Conservation (phyloP, 2,329 filamentous ascomycete genomes). For the Aspergillus uvarum region DNA sequence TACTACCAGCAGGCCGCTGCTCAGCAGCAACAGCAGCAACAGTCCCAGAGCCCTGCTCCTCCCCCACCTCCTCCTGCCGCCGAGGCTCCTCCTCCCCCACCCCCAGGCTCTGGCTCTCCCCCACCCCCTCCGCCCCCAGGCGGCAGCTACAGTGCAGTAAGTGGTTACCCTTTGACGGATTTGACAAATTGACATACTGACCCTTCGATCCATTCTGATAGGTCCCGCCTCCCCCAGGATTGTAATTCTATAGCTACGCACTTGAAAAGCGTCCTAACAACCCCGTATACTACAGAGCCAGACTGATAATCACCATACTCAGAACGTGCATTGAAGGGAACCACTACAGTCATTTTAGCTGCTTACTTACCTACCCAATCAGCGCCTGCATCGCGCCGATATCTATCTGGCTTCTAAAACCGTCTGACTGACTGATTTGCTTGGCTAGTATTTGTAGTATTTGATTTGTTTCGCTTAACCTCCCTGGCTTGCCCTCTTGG, state of each 20-base stretch:
- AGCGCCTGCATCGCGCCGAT: not conserved
- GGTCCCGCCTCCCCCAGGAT: constrained; percentile 23
- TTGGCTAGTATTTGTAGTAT: not conserved
- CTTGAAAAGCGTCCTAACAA: not conserved
- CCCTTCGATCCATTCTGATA: not conserved
- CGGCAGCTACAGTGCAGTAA: constrained; percentile 63
- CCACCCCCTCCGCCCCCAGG: constrained; percentile 58
- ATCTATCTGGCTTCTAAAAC: not conserved
- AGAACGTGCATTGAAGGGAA: not conserved
- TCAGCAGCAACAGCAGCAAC: constrained; percentile 49
- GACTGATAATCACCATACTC: not conserved
- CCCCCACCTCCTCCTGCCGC: constrained; percentile 58
- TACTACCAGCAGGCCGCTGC: constrained; percentile 69
- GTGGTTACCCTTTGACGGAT: not conserved
- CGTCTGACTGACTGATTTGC: not conserved
- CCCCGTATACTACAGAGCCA: not conserved
- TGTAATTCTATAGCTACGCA: constrained; percentile 10
- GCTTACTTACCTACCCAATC: not conserved
- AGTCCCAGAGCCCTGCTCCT: constrained; percentile 48
- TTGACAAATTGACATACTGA: not conserved
- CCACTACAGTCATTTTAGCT: not conserved
- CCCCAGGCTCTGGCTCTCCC: constrained; percentile 60
- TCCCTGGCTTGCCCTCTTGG: not conserved
- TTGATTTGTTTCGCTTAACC: not conserved
- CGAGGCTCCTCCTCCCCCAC: constrained; percentile 59